Base-by-base conservation (phyloP, 2,329 filamentous ascomycete species). In the Colletotrichum somersetense region DNA sequence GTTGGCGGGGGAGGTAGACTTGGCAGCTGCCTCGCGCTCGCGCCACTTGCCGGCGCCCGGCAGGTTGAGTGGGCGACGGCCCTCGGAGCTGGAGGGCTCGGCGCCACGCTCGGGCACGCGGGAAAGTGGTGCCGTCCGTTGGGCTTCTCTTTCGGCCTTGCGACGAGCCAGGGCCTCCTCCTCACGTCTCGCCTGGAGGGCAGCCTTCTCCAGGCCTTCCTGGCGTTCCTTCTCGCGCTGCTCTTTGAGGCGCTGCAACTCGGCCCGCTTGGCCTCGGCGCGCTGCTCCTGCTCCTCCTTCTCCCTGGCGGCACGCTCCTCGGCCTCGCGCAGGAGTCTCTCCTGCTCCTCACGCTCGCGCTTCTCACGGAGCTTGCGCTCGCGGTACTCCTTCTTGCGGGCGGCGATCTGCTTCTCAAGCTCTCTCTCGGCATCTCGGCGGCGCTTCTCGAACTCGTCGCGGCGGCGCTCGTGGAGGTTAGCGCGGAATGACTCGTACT, bases 401-500 rank as follows among this genome's bases (percentile, higher is more conserved):
- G 91, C 89, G 50, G 92, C 89, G 83, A 98, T 97, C 85, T 97
- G 94, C 83, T 92, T 93, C 86, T 98, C 93, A 71, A 98, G 89
- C 81, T 99, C 96, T 75, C 92, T 91, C 87, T 98, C 95, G 42
- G 96, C 96, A 78, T 94, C 92, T 81, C 93, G 95, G 80, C 93
- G 93, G 75, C 95, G 93, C 86, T 93, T 96, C 88, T 98, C 96
- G 77, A 98, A 99, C 83, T 98, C 95, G 77, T 97, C 93, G 79
- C 94, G 94, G 77, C 96, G 93, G 79, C 94, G 92, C 82, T 96
- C 92, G 74, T 93, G 93, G 66, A 99, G 90, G 59, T 91, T 91
- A 75, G 91, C 87, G 79, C 93, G 91, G 89, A 97, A 98, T 12
- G 85, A 84, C 81, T 96, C 94, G 84, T 97, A 99, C 66, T 88